Base-by-base conservation (phyloP, 176 grass and related monocot species). In the Dendrocalamus sinicus region DNA sequence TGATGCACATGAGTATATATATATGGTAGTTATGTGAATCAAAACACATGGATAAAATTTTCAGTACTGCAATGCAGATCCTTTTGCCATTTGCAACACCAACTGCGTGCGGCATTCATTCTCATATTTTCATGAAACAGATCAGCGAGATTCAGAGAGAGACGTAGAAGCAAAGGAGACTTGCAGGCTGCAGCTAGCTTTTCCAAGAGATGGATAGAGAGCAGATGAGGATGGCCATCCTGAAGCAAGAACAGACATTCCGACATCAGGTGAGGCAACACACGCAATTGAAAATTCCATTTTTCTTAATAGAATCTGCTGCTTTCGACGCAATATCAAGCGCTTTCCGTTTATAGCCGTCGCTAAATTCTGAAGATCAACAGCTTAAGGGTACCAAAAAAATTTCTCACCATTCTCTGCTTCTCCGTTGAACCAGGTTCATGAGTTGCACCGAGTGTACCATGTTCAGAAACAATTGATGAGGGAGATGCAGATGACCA, bases 401-500 rank as follows among this genome's bases (percentile, higher is more conserved):
- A 68, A 12, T 32, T 81, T 50, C 75, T 87, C 0, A 87, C 70
- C 12, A 6, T 14, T 77, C 10, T 66, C 8, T 52, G 35, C 16
- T 61, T 71, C 69, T 30, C 46, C 40, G 13, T 41, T 80, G 57
- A 58, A 75, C 10, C 88, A 95, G 93, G 93, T 95, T 12, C 88
- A 92, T 39, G 91, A 95, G 59, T 19, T 95, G 84, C 93, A 95
- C 80, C 83, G 89, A 32, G 6, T 95, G n/a, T 95, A 92, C 67
- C 72, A 65, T 19, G 86, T 92, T 46, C 93, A 92, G 81, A 90
- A 82, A 59, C 80, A 82, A 2, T 9, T 92, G 55, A 95, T 89
- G 93, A 64, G 28, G 43, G 74, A 93, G 43, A 67, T 67, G 68
- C 76, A 72, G 44, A 67, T 62, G 7, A 10, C 28, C 9, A 16